A percentile compares a stretch with the other conserved stretches of the same genome.
phyloP scores from a whole-genome alignment of 2,329 filamentous ascomycete genomes.

The Ascochyta viciae-villosae region DNA sequence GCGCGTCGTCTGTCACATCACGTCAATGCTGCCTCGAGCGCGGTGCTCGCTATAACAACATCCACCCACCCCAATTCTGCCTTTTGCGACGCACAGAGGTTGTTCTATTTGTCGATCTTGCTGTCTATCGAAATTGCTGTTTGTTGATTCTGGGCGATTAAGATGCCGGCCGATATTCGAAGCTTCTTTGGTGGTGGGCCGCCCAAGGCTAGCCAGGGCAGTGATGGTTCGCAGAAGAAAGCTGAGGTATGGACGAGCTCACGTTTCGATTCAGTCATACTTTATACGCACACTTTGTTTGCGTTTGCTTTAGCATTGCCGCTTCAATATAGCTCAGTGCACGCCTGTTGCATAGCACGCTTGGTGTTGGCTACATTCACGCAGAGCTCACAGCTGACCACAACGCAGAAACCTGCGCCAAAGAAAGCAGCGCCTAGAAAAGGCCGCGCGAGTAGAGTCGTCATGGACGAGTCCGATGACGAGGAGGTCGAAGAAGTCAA shows the following conservation, averaged over 20 bases:
- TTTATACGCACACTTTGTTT: not conserved
- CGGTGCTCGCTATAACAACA: slow-evolving; percentile 6
- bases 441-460: slow-evolving; percentile 49
- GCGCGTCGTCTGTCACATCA: slow-evolving; percentile 19
- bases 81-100: not conserved
- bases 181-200: slow-evolving; percentile 84
- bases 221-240: slow-evolving; percentile 42
- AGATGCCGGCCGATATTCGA: slow-evolving; percentile 87
- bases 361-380: not conserved
- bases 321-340: not conserved
- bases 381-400: slow-evolving; percentile 13
- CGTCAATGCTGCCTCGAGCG: slow-evolving; percentile 17
- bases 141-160: not conserved
- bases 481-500: slow-evolving; percentile 59
- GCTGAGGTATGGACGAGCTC: slow-evolving; percentile 36
- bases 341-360: not conserved
- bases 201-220: slow-evolving; percentile 63
- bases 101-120: not conserved
- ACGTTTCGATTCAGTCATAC: not conserved
- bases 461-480: slow-evolving; percentile 78
- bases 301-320: not conserved
- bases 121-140: not conserved
- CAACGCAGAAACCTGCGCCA: slow-evolving; percentile 34
- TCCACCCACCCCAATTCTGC: slow-evolving; percentile 5
- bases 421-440: slow-evolving; percentile 53